Base-by-base conservation (phyloP, 331 rosid species). In the Prunus yedoensis region DNA sequence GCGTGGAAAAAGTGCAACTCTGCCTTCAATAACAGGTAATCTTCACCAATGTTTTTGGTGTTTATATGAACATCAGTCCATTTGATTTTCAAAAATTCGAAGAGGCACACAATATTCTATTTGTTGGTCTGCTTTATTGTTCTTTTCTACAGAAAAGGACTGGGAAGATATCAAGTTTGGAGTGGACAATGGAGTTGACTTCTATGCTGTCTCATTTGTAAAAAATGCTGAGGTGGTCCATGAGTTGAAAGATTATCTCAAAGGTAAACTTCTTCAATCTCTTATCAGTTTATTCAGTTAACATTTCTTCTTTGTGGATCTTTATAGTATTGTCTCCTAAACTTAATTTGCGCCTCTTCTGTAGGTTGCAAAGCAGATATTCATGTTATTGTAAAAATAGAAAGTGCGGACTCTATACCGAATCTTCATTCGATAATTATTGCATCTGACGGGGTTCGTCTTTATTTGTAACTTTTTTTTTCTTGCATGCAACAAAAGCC, bases 91-190 rank as follows among this genome's bases (percentile, higher is more conserved):
- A 73, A 32, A 49, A 63, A 25, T 79, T 45, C 20, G 50, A 50
- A 18, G 25, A 12, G 38, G 30, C 75, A n/a, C 77, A 11, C 12
- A 17, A 66, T 71, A 30, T 32, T 52, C 56, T 43, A 25, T 68
- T 68, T 57, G 52, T 68, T 13, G 21, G 58, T 76, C 66, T 77
- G 32, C 46, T 49, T 3, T 71, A 4, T 50, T 27, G 71, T 49
- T 83, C 52, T 43, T 71, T 71, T 82, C 27, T 74, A 70, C 90
- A 94, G 97, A 92, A 52, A 94, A 92, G 76, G 99, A 94, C 69
- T 94, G 99, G 99, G 99, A 92, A 76, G 99, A 94, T 89, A 92
- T 94, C 86, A 90, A 89, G 83, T 94, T 94, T 78, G 97, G 99
- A 74, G 97, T 94, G 76, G 97, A 94, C 83, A 94, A 92, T 81